Evolutionary conservation across 2,329 filamentous ascomycete species (phyloP), one percentile per base, ranked within the genome.

Genomic region (Tolypocladium ophioglossoides): DNA sequence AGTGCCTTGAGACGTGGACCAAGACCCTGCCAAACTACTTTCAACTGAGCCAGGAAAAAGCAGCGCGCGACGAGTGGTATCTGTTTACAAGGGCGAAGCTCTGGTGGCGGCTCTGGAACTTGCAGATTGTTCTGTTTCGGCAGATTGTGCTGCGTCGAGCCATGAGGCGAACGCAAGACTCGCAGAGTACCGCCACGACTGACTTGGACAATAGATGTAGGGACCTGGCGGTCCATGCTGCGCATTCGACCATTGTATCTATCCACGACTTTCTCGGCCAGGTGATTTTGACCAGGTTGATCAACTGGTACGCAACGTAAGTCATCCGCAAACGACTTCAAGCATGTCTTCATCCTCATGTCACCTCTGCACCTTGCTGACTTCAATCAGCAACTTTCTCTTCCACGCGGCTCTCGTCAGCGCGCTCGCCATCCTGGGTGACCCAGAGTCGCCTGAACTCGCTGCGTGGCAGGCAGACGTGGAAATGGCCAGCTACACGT

Each of bases 71-170:
- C 6, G 53, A 57, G 3, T 58, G 58, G 34, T 62, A 64, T 48
- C 38, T 60, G 0, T 67, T 67, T 46, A 62, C 64, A 14, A 60
- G 57, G 20, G 61, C 56, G 18, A 62, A 63, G 24, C 57, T 68
- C 2, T 66, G 63, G 65, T 68, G 66, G 66, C 63, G 66, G 4
- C 61, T 65, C 40, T 66, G 66, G 63, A 68, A 68, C 48, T 41
- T 68, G 12, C 65, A 63, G 50, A 66, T 67, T 39, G 64, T 66
- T 35, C 52, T 67, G 2, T 66, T 66, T 41, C 63, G 65, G 18
- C 63, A 65, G 35, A 53, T 67, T 18, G 53, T 68, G 12, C 58
- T 67, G 22, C 58, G 59, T 20, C 59, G 60, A 9, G 64, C 63
- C 6, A 59, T 66, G 22, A 58, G 56, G 40, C 55, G 58, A n/a